Conservation (phyloP, 1,139 yeast genomes). For the Geotrichum macrosporum region DNA sequence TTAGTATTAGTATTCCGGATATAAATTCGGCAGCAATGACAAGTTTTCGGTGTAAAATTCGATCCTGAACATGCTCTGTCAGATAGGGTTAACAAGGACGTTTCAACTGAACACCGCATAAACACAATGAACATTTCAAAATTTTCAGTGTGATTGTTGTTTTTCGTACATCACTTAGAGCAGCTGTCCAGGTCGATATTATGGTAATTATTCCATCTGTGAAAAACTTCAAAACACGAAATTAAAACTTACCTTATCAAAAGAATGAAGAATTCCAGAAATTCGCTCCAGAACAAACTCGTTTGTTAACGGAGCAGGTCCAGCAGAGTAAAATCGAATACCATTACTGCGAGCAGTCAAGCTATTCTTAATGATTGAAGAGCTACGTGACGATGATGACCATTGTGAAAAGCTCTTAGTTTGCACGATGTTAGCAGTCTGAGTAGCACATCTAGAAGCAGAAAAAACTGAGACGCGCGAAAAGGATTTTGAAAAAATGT, state of each 20-base stretch:
- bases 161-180: conserved; percentile 6
- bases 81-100: conserved; percentile 11
- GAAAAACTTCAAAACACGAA: not conserved
- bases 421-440: not conserved
- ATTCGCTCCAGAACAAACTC: conserved; percentile 63
- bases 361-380: not conserved
- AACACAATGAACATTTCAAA: conserved; percentile 7
- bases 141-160: conserved; percentile 19
- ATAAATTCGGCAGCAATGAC: no score
- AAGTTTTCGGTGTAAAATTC: no score
- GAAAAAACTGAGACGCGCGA: conserved; percentile 8
- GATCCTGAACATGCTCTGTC: conserved; percentile 1
- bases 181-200: no score
- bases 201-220: no score
- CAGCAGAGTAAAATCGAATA: conserved; percentile 34
- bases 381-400: not conserved
- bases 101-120: not conserved
- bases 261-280: conserved; percentile 70
- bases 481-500: conserved; percentile 10
- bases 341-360: not conserved
- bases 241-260: conserved; percentile 55
- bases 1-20: not conserved
- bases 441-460: not conserved
- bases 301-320: conserved; percentile 38
- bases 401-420: not conserved